Percentiles rank a stretch among this genome's conserved stretches.
phyloP scores from a whole-genome alignment of 2,329 filamentous ascomycete species.

The Scedosporium dehoogii region DNA sequence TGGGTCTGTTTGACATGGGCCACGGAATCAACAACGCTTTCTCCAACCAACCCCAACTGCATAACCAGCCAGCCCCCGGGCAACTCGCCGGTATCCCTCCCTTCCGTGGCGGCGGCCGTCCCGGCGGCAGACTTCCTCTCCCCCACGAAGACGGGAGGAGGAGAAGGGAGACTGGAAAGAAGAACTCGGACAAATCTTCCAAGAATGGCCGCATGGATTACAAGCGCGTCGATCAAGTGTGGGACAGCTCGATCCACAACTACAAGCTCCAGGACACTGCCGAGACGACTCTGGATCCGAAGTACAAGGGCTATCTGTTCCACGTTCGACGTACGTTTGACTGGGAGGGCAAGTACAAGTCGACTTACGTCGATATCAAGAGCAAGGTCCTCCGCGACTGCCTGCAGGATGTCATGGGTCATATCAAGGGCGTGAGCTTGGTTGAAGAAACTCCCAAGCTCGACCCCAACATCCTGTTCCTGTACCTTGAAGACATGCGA shows the following conservation, averaged over 20 bases:
- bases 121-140: not conserved
- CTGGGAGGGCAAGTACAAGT: slow-evolving; percentile 69
- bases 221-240: slow-evolving; percentile 40
- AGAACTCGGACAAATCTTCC: not conserved
- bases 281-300: slow-evolving; percentile 29
- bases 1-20: not conserved
- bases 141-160: not conserved
- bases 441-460: slow-evolving; percentile 70
- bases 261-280: slow-evolving; percentile 46
- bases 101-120: not conserved
- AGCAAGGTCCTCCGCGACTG: slow-evolving; percentile 68
- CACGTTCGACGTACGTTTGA: slow-evolving; percentile 76
- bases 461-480: slow-evolving; percentile 60
- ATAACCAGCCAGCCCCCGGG: not conserved
- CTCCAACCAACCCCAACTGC: not conserved
- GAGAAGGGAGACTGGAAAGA: not conserved
- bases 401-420: slow-evolving; percentile 28
- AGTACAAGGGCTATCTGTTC: slow-evolving; percentile 74
- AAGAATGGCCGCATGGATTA: not conserved
- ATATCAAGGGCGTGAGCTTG: slow-evolving; percentile 51
- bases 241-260: slow-evolving; percentile 39
- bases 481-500: slow-evolving; percentile 73
- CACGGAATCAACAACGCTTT: not conserved
- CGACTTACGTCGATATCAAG: slow-evolving; percentile 72
- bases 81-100: not conserved